Evolutionary conservation across 148 eudicot species (phyloP).

Genomic region (Arctostaphylos glauca): DNA sequence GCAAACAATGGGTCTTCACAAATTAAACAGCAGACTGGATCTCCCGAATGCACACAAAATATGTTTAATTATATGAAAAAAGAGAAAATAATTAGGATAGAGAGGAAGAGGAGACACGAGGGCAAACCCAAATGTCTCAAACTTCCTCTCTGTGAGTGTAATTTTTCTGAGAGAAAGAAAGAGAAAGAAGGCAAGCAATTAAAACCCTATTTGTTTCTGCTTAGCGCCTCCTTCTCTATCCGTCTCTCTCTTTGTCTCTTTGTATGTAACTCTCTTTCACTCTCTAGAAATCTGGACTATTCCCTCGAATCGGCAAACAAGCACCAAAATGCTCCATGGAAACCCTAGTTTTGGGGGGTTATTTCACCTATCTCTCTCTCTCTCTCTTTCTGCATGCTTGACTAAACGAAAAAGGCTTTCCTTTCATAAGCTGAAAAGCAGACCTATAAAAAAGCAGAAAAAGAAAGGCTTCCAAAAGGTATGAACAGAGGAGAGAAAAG

Average conservation of each 20-base stretch:
- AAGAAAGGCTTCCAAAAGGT: slow-evolving; percentile 12
- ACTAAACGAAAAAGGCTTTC: slow-evolving; percentile 19
- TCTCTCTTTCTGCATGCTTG: slow-evolving; percentile 57
- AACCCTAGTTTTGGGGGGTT: slow-evolving; percentile 17
- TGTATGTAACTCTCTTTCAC: not conserved
- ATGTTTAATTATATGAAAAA: not conserved
- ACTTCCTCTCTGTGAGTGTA: slow-evolving; percentile 21
- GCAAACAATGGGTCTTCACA: not conserved
- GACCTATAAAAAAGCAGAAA: slow-evolving; percentile 8
- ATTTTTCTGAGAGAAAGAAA: slow-evolving; percentile 23
- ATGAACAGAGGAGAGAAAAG: slow-evolving; percentile 10
- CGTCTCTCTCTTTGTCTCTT: slow-evolving; percentile 8
- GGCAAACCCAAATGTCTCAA: slow-evolving; percentile 78
- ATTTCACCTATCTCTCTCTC: not conserved
- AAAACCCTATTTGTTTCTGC: not conserved
- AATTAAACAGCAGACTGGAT: not conserved
- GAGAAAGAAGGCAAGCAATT: slow-evolving; percentile 24
- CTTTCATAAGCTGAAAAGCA: slow-evolving; percentile 20
- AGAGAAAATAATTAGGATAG: slow-evolving; percentile 14
- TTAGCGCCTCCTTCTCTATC: slow-evolving; percentile 30
- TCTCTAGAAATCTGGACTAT: not conserved
- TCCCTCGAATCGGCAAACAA: not conserved
- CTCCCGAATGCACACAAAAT: not conserved
- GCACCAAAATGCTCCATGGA: slow-evolving; percentile 3
- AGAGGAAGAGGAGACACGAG: slow-evolving; percentile 82